Percentiles rank a stretch among this genome's conserved stretches.
Evolutionary conservation across 1,284 basidiomycete species (phyloP).

Genomic region (Cystobasidiaceae sp.): DNA sequence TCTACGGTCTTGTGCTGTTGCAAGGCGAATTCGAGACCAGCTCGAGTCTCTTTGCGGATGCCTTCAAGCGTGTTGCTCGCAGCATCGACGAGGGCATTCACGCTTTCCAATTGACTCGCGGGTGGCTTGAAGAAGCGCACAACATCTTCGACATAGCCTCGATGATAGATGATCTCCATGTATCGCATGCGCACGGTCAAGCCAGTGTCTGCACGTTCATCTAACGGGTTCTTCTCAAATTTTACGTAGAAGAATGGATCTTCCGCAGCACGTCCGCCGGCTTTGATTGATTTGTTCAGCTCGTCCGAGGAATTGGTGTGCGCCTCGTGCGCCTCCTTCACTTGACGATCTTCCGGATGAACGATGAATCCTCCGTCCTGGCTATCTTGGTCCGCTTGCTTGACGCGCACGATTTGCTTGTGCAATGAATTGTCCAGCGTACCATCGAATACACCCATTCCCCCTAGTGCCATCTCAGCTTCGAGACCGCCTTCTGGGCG

Average conservation of each 20-base stretch:
- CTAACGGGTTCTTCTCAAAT: constrained; percentile 89
- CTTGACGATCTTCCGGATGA: constrained; percentile 31
- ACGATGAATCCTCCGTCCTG: constrained; percentile 16
- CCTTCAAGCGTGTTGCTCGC: constrained; percentile 94
- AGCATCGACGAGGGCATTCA: constrained; percentile 63
- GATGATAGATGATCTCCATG: constrained; percentile 97
- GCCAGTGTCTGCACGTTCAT: constrained; percentile 86
- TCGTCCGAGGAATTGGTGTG: constrained; percentile 42
- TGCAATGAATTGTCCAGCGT: constrained; percentile 77
- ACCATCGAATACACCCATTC: constrained; percentile 85
- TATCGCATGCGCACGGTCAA: constrained; percentile 87
- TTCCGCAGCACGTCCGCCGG: constrained; percentile 40
- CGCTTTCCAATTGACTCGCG: constrained; percentile 89
- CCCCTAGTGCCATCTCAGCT: constrained; percentile 76
- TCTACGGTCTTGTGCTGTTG: constrained; percentile 93
- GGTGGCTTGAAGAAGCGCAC: constrained; percentile 92
- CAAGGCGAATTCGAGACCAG: constrained; percentile 88
- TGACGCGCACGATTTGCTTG: constrained; percentile 90
- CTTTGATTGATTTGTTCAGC: no score
- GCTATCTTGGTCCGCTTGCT: constrained; percentile 51
- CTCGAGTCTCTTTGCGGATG: constrained; percentile 87
- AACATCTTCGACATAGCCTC: constrained; percentile 87
- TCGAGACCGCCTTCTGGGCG: constrained; percentile 81
- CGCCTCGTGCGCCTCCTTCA: constrained; percentile 9
- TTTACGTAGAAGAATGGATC: constrained; percentile 90